phyloP scores from a whole-genome alignment of 129 eudicot species.

The Artemisia annua region DNA sequence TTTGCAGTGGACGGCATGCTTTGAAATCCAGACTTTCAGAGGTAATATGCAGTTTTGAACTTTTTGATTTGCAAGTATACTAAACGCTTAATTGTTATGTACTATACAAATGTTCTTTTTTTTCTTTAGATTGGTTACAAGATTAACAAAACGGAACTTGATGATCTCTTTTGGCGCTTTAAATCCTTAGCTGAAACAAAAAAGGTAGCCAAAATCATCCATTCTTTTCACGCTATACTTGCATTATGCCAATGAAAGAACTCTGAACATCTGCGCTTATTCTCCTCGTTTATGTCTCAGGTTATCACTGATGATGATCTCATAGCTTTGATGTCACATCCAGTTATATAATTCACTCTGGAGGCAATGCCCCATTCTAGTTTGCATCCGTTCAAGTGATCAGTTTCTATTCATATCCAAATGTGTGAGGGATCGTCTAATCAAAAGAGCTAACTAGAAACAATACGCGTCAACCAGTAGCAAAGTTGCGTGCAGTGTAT shows the following conservation, averaged over 20 bases:
- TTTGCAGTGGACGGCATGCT: slow-evolving; percentile 85
- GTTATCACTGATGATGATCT: slow-evolving; percentile 17
- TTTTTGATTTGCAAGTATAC: neutral
- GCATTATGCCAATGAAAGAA: neutral
- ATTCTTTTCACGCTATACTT: neutral
- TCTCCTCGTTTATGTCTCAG: neutral
- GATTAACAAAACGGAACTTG: slow-evolving; percentile 61
- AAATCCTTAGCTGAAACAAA: slow-evolving; percentile 71
- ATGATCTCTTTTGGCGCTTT: slow-evolving; percentile 71
- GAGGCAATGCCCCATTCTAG: too few relatives aligned
- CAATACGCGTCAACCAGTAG: too few relatives aligned
- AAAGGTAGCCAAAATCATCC: slow-evolving; percentile 42
- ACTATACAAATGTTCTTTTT: neutral
- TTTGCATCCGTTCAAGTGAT: too few relatives aligned
- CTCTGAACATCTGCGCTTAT: neutral
- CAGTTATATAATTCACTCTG: too few relatives aligned
- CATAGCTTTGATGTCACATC: neutral
- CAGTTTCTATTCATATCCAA: too few relatives aligned
- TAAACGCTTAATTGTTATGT: too few relatives aligned
- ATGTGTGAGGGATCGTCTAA: too few relatives aligned
- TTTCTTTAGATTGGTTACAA: slow-evolving; percentile 57
- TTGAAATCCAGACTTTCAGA: slow-evolving; percentile 61
- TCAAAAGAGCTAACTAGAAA: too few relatives aligned
- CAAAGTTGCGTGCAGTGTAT: too few relatives aligned
- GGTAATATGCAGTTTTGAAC: slow-evolving; percentile 29